Evolutionary conservation across 345 rosid species (phyloP).

Genomic region (Anacardium occidentale): DNA sequence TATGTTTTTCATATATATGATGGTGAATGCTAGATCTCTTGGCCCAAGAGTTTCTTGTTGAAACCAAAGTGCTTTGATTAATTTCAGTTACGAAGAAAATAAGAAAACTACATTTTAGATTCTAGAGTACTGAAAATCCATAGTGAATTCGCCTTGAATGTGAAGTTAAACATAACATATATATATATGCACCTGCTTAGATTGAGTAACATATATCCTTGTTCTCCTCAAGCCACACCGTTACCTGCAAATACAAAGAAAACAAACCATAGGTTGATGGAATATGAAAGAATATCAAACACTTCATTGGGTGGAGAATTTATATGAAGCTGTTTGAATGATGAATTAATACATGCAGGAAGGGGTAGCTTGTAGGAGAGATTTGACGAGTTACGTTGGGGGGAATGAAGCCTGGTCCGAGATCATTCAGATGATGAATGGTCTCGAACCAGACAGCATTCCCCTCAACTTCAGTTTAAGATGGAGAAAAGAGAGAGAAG

Average conservation of each 20-base stretch:
- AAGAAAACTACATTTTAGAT: not conserved
- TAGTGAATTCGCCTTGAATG: not conserved
- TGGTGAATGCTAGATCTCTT: not conserved
- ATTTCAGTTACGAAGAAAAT: not conserved
- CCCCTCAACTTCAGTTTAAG: slow-evolving; percentile 42
- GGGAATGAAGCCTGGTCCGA: slow-evolving; percentile 77
- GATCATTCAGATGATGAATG: slow-evolving; percentile 44
- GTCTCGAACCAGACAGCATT: slow-evolving; percentile 67
- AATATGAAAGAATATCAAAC: not conserved
- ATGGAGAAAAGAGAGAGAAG: slow-evolving; percentile 1
- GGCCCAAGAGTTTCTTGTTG: not conserved
- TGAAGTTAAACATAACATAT: not conserved
- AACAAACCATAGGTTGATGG: not conserved
- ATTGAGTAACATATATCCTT: not conserved
- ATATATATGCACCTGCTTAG: slow-evolving; percentile 4
- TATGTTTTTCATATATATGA: not conserved
- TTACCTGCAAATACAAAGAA: slow-evolving; percentile 3
- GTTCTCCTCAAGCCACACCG: not conserved
- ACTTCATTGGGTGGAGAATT: not conserved
- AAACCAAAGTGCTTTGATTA: not conserved
- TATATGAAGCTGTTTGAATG: not conserved
- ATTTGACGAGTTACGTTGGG: slow-evolving; percentile 44
- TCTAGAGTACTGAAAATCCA: not conserved
- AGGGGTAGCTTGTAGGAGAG: too few relatives aligned
- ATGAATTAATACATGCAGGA: too few relatives aligned